A percentile compares a stretch with the other conserved stretches of the same genome.
phyloP scores from a whole-genome alignment of 2,329 filamentous ascomycete genomes.

The Proliferodiscus dingleyae region DNA sequence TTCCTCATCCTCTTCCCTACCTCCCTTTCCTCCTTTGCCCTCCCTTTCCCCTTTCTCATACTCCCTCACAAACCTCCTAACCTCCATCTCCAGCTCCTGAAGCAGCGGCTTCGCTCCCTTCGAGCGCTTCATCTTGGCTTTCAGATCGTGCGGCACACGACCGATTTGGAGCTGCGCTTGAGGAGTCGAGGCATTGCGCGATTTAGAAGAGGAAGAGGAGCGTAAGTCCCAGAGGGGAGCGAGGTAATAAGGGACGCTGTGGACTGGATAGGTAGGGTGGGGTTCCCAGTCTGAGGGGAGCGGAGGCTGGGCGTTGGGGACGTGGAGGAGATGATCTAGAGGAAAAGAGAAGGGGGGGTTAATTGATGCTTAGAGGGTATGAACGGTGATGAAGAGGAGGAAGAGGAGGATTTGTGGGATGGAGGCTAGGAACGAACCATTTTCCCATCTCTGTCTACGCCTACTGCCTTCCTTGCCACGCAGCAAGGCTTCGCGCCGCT shows the following conservation, averaged over 20 bases:
- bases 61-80: slow-evolving; percentile 66
- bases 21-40: slow-evolving; percentile 40
- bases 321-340: slow-evolving; percentile 76
- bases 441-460: slow-evolving; percentile 88
- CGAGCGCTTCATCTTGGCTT: slow-evolving; percentile 73
- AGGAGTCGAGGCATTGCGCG: neutral
- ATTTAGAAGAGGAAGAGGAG: slow-evolving; percentile 32
- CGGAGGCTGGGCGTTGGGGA: slow-evolving; percentile 82
- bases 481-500: slow-evolving; percentile 47
- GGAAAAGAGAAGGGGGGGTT: neutral
- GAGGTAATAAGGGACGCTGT: slow-evolving; percentile 80
- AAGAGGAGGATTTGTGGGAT: slow-evolving; percentile 6
- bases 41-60: slow-evolving; percentile 56
- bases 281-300: slow-evolving; percentile 78
- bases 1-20: slow-evolving; percentile 30
- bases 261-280: slow-evolving; percentile 73
- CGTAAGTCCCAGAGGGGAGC: slow-evolving; percentile 77
- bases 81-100: slow-evolving; percentile 78
- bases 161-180: slow-evolving; percentile 36
- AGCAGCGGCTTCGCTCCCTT: slow-evolving; percentile 73
- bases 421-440: slow-evolving; percentile 53
- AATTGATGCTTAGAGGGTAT: neutral
- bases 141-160: slow-evolving; percentile 73
- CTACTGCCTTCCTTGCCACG: slow-evolving; percentile 90
- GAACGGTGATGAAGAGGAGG: too few relatives aligned